Base-by-base conservation (phyloP, 2,329 filamentous ascomycete species). In the Pestalotiopsis sp. region DNA sequence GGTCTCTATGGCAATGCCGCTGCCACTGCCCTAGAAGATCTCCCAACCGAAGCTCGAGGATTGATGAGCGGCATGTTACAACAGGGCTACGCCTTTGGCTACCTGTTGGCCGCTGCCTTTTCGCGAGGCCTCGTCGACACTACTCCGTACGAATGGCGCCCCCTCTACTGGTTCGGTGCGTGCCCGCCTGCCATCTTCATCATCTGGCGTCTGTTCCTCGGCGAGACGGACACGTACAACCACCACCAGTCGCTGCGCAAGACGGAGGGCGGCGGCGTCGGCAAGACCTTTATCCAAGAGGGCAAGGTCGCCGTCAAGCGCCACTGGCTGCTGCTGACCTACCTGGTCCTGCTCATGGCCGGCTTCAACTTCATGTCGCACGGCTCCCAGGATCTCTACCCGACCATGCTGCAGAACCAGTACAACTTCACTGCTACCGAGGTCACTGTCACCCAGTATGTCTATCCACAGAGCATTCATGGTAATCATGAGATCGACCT, bases 331-430 rank as follows among this genome's bases (percentile, higher is more conserved):
- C 80, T 97, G 2, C 84, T 97, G 68, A 83, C 90, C 45, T 97
- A 97, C 81, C 84, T 97, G 68, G 93, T 97, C 6, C 83, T 97
- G 23, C 84, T 97, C 52, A 97, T 97, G 93, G 91, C 93, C 1
- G 94, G 94, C 4, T 96, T 97, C 84, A 97, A 97, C 81, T 97
- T 96, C 77, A 94, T 96, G 92, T 92, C 90, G 20, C 93, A 95
- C 77, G 92, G 92, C 67, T 92, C 89, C 25, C 80, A 92, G 78
- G 87, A 89, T 73, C 77, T 90, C 36, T 90, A 90, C 72, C 88
- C 88, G 2, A 89, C 87, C 23, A 85, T 90, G 85, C 77, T 90
- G 27, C 78, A 82, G 71, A 88, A 86, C 73, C 86, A 90, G 77
- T 87, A 86, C 71, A 78, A 76, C 17, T 88, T 89, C 74, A 78